Percentiles rank a stretch among this genome's conserved stretches.
Evolutionary conservation across 345 rosid genomes (phyloP).

Genomic region (Melaleuca quinquenervia): DNA sequence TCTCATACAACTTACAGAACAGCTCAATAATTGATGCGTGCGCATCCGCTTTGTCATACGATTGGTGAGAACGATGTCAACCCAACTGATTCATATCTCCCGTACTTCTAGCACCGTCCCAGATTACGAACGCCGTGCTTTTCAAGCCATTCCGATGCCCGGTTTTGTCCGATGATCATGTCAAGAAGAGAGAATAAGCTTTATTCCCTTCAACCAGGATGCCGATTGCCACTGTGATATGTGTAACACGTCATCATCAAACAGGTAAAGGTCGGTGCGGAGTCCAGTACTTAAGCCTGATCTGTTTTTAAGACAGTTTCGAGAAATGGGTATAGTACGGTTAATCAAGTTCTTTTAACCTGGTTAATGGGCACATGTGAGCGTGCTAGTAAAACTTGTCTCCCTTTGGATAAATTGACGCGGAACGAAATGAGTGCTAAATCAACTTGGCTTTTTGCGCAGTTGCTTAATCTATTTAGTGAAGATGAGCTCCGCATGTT

Average conservation of each 20-base stretch:
- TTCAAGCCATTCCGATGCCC: not conserved
- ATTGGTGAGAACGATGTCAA: not conserved
- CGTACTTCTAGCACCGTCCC: not conserved
- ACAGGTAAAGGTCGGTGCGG: not conserved
- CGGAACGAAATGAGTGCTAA: not conserved
- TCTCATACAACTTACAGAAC: not conserved
- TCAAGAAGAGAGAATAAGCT: not conserved
- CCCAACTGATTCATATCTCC: not conserved
- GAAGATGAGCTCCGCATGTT: not conserved
- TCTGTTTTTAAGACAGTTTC: not conserved
- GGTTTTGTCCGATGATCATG: not conserved
- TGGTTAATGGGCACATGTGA: not conserved
- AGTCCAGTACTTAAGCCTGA: not conserved
- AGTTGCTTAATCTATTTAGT: not conserved
- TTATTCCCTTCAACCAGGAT: not conserved
- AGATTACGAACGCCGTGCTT: not conserved
- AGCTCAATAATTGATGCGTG: not conserved
- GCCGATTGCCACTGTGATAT: not conserved
- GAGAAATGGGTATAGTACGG: not conserved
- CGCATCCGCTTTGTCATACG: not conserved
- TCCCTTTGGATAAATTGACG: not conserved
- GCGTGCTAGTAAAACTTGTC: not conserved
- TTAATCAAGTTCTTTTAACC: not conserved
- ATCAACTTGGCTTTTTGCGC: not conserved
- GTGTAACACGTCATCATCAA: not conserved